Evolutionary conservation across 2,329 filamentous ascomycete species (phyloP).

Genomic region (Calonectria ilicicola): DNA sequence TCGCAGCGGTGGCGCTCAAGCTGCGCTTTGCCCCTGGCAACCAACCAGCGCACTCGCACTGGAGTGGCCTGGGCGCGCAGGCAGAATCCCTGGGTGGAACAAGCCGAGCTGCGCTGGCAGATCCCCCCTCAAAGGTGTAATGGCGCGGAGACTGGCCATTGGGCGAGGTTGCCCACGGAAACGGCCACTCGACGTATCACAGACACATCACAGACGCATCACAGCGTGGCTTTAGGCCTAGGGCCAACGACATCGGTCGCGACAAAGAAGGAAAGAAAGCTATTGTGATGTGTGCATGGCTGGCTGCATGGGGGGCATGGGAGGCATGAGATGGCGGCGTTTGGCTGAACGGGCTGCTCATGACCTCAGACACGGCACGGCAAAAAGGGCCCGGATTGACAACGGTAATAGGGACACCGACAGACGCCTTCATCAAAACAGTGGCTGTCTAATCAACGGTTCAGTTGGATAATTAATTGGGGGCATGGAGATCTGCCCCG

Average conservation of each 20-base stretch:
- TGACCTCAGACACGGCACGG: constrained; percentile 4
- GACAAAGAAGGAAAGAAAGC: background rate
- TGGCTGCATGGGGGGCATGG: background rate
- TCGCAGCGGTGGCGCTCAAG: constrained; percentile 8
- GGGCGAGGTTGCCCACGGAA: background rate
- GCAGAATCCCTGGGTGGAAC: constrained; percentile 5
- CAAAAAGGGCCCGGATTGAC: background rate
- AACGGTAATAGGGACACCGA: background rate
- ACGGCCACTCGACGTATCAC: background rate
- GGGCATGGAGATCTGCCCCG: constrained; percentile 5
- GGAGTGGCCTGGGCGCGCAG: background rate
- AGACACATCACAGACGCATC: background rate
- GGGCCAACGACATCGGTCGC: background rate
- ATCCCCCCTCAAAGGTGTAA: background rate
- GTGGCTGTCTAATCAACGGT: constrained; percentile 12
- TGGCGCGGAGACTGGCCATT: background rate
- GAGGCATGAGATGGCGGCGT: constrained; percentile 2
- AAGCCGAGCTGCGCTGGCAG: constrained; percentile 1
- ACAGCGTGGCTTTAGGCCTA: background rate
- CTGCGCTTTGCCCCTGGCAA: constrained; percentile 3
- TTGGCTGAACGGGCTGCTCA: constrained; percentile 3
- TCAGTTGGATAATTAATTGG: constrained; percentile 4
- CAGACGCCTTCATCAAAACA: background rate
- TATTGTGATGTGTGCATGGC: background rate
- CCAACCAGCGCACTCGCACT: background rate